Evolutionary conservation across 768 basidiomycete species (phyloP), one percentile per base, ranked within the genome.

Genomic region (Stropharia rugosoannulata): DNA sequence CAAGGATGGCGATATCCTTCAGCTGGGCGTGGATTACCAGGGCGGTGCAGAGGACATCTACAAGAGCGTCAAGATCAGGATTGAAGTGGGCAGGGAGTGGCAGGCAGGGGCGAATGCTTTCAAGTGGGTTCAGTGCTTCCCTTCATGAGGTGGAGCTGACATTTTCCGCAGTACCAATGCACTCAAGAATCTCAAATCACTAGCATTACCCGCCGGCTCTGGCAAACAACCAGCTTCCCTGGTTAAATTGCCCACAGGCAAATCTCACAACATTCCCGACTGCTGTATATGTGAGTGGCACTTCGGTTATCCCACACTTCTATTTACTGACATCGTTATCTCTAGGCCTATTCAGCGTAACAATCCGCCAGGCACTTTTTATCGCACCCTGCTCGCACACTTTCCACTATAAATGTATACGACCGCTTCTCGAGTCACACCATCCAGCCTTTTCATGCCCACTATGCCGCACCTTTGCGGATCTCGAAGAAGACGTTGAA

Each of bases 301-400:
- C 27, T 57, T 37, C 45, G 49, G 1, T 52, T 7, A 35, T 45
- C 16, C 48, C 27, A 32, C 37, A 45, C 32, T 39, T 25, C 22
- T 59, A 43, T 42, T 37, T 57, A 43, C 43, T 46, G 39, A 39
- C 48, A 3, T 36, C 46, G 56, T 37, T 38, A 38, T 27, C 27
- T 16, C 32, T 55, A 80, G 78, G 78, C 58, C 72, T 82, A 75
- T 99, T 96, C 76, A 75, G 85, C 19, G 94, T 98, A 0, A 89
- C 93, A 1, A 95, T 98, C 68, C 91, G 88, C 59, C 96, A 99
- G 72, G 90, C 94, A 0, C 84, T 98, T 46, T 98, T 99, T 77
- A 95, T 99, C 67, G 94, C 96, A 27, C 96, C 96, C 0, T 99
- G 96, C 73, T 95, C 93, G 1, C 96, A 99, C 70, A 87, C 94